A percentile compares a stretch with the other conserved stretches of the same genome.
Evolutionary conservation across 2,329 filamentous ascomycete species (phyloP).

Genomic region (Hortaea sp.): DNA sequence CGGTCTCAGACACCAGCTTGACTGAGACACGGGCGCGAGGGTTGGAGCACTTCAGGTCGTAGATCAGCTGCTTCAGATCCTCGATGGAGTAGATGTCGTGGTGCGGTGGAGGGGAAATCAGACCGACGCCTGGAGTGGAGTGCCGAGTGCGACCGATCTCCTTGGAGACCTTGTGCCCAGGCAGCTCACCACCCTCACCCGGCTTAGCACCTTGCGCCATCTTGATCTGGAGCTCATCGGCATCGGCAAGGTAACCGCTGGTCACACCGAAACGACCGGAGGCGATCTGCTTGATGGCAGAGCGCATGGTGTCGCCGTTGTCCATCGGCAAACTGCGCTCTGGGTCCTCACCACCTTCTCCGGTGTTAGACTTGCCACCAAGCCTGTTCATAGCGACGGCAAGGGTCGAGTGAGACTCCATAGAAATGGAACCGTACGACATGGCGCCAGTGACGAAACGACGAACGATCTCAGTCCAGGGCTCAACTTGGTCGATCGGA

Average conservation of each 20-base stretch:
- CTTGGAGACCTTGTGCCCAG: slow-evolving; percentile 91
- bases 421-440: slow-evolving; percentile 97
- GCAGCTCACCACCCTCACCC: slow-evolving; percentile 92
- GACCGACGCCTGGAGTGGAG: slow-evolving; percentile 89
- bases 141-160: slow-evolving; percentile 90
- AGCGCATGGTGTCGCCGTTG: slow-evolving; percentile 94
- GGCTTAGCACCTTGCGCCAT: slow-evolving; percentile 99
- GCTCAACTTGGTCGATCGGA: slow-evolving; percentile 92
- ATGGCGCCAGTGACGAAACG: slow-evolving; percentile 95
- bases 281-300: slow-evolving; percentile 94
- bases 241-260: slow-evolving; percentile 85
- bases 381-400: slow-evolving; percentile 95
- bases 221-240: slow-evolving; percentile 96
- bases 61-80: slow-evolving; percentile 94
- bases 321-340: slow-evolving; percentile 78
- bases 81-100: slow-evolving; percentile 99
- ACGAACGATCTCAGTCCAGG: slow-evolving; percentile 95
- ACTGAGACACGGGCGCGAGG: slow-evolving; percentile 86
- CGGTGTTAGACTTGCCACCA: slow-evolving; percentile 94
- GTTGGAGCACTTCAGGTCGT: slow-evolving; percentile 94
- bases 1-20: slow-evolving; percentile 94
- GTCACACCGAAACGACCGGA: slow-evolving; percentile 95
- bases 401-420: slow-evolving; percentile 94
- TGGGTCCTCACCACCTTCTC: slow-evolving; percentile 91
- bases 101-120: slow-evolving; percentile 91